Evolutionary conservation across 257 asterid genomes (phyloP).

Genomic region (Nicotiana undulata): DNA sequence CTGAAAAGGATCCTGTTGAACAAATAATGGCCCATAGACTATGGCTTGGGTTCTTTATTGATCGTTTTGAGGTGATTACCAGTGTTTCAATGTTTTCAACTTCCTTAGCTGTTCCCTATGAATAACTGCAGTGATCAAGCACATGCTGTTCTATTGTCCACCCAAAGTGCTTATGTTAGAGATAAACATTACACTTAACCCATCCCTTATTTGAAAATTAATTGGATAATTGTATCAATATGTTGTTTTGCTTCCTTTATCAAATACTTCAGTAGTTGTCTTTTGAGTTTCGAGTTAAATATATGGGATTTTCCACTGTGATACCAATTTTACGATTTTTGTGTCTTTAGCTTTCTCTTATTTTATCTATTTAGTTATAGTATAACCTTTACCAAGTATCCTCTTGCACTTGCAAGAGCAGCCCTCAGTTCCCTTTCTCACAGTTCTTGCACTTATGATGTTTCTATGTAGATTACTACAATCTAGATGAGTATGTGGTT

Average conservation of each 20-base stretch:
- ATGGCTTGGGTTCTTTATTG: conserved; percentile 96
- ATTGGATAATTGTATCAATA: not conserved
- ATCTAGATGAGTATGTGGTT: not conserved
- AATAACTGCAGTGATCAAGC: not conserved
- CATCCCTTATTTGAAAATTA: not conserved
- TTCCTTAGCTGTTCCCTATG: not conserved
- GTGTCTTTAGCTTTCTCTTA: not conserved
- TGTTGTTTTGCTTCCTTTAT: not conserved
- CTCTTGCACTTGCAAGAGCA: not conserved
- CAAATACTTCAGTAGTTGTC: not conserved
- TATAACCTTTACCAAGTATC: not conserved
- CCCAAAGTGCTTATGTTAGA: conserved; percentile 1
- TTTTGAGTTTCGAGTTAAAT: not conserved
- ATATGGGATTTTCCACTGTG: no score
- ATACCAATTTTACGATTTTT: no score
- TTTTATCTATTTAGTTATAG: not conserved
- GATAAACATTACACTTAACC: not conserved
- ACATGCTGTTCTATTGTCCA: not conserved
- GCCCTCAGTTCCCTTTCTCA: not conserved
- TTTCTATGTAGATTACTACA: not conserved
- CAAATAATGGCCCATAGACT: conserved; percentile 92
- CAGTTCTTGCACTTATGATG: not conserved
- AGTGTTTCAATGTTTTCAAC: not conserved
- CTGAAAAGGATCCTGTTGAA: conserved; percentile 82
- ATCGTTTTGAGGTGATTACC: conserved; percentile 78